Percentiles rank a stretch among this genome's conserved stretches.
Conservation (phyloP, 2,329 filamentous ascomycete genomes). For the Alternaria ethzedia region DNA sequence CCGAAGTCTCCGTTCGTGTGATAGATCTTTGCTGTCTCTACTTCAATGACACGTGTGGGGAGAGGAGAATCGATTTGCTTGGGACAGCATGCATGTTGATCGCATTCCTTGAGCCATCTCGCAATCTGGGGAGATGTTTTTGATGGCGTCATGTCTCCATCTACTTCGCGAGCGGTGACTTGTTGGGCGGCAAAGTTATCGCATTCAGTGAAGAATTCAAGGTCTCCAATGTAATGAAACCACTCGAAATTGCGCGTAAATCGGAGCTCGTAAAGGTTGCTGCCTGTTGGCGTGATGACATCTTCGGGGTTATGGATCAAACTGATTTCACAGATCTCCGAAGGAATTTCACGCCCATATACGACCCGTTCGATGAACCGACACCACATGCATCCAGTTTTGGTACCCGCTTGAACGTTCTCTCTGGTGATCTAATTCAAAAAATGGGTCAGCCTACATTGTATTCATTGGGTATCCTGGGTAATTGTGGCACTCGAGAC, state of each 20-base stretch:
- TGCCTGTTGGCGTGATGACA: background rate
- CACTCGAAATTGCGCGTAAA: too few relatives aligned
- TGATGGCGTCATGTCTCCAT: background rate
- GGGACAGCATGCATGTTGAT: background rate
- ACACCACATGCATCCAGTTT: background rate
- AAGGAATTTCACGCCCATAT: fast-evolving
- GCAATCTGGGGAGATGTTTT: background rate
- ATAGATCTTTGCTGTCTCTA: background rate
- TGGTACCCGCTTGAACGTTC: background rate
- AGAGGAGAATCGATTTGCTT: background rate
- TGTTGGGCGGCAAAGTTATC: background rate
- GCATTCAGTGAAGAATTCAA: background rate
- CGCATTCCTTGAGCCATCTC: background rate
- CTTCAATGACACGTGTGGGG: background rate
- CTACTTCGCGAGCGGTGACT: background rate
- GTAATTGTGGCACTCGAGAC: fast-evolving
- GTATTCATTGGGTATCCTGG: background rate
- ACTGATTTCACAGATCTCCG: background rate
- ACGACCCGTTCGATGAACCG: too few relatives aligned
- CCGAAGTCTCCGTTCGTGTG: background rate
- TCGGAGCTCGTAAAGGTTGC: background rate
- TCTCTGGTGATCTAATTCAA: background rate
- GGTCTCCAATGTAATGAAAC: background rate
- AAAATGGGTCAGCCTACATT: background rate
- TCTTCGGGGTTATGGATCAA: fast-evolving